A percentile compares a stretch with the other conserved stretches of the same genome.
These are phyloP conservation scores for Mycena galericulata DNA, from an alignment of 768 basidiomycete genomes.

Conservation along the genomic window DNA sequence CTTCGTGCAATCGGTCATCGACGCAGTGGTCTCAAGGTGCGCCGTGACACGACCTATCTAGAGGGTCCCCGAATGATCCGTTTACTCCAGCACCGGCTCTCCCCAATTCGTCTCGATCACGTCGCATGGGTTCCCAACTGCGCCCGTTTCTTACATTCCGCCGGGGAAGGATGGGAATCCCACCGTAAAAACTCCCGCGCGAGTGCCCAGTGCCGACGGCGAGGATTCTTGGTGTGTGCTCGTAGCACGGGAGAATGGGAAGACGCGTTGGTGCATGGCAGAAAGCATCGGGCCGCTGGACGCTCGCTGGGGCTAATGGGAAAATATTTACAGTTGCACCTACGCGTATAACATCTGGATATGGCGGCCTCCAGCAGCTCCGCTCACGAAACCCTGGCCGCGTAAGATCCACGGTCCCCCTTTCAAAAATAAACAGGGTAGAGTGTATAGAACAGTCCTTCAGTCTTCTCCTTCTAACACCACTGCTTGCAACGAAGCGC, in stretches of 20 bases:
- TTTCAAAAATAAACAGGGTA: too few species aligned
- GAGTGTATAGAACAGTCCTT: too few species aligned
- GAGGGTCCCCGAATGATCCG: too few species aligned
- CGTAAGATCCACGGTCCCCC: too few species aligned
- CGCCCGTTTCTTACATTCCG: constrained; percentile 69
- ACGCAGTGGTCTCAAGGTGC: constrained; percentile 52
- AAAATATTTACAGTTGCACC: too few species aligned
- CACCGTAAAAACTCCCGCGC: constrained; percentile 46
- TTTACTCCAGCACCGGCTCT: not conserved
- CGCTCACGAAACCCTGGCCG: too few species aligned
- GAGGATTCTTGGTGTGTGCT: constrained; percentile 67
- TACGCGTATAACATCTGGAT: too few species aligned
- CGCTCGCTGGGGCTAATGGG: constrained; percentile 50
- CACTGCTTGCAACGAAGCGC: too few species aligned
- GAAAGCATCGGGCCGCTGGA: constrained; percentile 58
- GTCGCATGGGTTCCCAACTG: constrained; percentile 55
- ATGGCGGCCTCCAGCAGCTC: too few species aligned
- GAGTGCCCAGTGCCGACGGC: constrained; percentile 60
- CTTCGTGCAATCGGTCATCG: constrained; percentile 67
- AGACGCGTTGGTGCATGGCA: constrained; percentile 54
- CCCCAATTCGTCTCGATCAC: constrained; percentile 57
- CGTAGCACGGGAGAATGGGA: constrained; percentile 39
- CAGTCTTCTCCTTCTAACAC: too few species aligned
- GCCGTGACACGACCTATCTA: not conserved
- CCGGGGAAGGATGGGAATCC: constrained; percentile 26